Base-by-base conservation (phyloP, 2,329 filamentous ascomycete species). In the Alternaria metachromatica region DNA sequence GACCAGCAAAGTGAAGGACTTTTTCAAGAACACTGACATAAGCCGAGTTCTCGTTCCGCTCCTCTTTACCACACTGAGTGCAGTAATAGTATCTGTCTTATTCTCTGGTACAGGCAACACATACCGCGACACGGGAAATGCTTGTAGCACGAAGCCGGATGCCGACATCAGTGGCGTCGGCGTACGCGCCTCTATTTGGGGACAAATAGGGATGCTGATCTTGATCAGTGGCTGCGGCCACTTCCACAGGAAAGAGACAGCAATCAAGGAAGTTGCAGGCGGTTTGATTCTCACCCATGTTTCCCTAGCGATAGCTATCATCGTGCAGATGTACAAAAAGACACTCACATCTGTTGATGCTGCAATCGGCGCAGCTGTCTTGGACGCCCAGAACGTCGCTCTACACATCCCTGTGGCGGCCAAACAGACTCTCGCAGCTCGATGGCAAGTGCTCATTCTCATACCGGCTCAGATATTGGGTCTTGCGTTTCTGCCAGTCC, bases 261-360 rank as follows among this genome's bases (percentile, higher is more conserved):
- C 6, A 13, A 46, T 46, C 2, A 46, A 46, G 10, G 44, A 46
- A 25, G 44, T 46, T 1, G 44, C 4, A 25, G 44, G 44, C 5
- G 44, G 44, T 7, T 1, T 46, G 7, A 25, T 46, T 2, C 21
- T 46, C 4, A 46, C 44, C 0, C 21, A 46, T n/a, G 12, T 25
- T 0, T 5, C 44, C 3, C 44, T 46, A 8, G 4, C 8, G 0
- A 46, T 46, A 0, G 44, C 44, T 0, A 2, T 46, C 1, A 5
- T 13, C 10, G 44, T 46, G 1, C 44, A 25, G 7, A 46, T 46
- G 21, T 13, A n/a, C 12, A 15, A 8, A 15, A 3, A 3, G 5
- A 46, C 44, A 9, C 13, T 25, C 8, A 25, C 21, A 15, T 46
- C 44, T 4, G 44, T 25, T 12, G 44, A 46, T 26, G 44, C 44